These are phyloP conservation scores for Geotrichum siamense DNA, from an alignment of 1,139 yeast genomes.

Conservation along the genomic window DNA sequence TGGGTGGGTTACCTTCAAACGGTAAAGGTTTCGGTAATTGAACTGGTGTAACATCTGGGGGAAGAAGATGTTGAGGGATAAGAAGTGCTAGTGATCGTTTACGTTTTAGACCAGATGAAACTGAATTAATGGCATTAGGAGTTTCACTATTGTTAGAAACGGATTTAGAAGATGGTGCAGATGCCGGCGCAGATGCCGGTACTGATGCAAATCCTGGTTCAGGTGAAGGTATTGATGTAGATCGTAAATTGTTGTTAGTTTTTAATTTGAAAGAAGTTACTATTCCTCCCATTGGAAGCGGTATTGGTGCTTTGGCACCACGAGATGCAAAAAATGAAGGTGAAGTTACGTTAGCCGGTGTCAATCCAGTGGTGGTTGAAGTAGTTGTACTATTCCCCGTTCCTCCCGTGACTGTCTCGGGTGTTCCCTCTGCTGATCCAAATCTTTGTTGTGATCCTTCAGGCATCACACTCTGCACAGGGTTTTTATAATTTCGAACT, in stretches of 20 bases:
- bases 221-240: background rate
- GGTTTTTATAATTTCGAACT: slow-evolving; percentile 6
- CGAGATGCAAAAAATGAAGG: slow-evolving; percentile 17
- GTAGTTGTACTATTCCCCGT: slow-evolving; percentile 1
- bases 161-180: background rate
- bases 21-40: slow-evolving; percentile 15
- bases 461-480: slow-evolving; percentile 18
- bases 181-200: background rate
- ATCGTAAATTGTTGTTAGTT: no score
- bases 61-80: slow-evolving; percentile 16
- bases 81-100: slow-evolving; percentile 2
- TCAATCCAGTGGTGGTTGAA: slow-evolving; percentile 4
- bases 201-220: background rate
- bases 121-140: background rate
- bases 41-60: slow-evolving; percentile 14
- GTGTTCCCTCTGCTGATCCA: slow-evolving; percentile 12
- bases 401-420: slow-evolving; percentile 2
- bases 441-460: slow-evolving; percentile 16
- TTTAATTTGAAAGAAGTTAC: slow-evolving; percentile 15
- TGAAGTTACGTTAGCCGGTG: no score
- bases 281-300: slow-evolving; percentile 16
- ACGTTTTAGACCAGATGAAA: background rate
- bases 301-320: slow-evolving; percentile 17
- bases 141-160: background rate
- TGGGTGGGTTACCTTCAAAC: slow-evolving; percentile 12